Base-by-base conservation (phyloP, 1,284 basidiomycete species). In the Exsudoporus floridanus region DNA sequence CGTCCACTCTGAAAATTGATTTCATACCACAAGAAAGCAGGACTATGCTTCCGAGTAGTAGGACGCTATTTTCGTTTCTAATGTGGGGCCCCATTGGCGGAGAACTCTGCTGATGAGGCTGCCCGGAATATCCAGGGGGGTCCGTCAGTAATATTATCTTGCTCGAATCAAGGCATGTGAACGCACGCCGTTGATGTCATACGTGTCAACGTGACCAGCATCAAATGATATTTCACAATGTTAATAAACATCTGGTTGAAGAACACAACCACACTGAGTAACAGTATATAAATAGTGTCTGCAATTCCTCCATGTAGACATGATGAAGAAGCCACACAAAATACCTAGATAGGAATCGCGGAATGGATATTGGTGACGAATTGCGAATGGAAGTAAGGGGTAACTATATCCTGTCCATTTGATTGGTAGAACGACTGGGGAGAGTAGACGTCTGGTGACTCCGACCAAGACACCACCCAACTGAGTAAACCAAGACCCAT, bases 401-500 rank as follows among this genome's bases (percentile, higher is more conserved):
- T 33, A 48, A 36, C 36, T 37, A 46, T n/a, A 47, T 21, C 43
- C 28, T 35, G 25, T 49, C 27, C 54, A 54, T 34, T 44, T 9
- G 12, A 33, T 21, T 12, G 23, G 5, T 39, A 45, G 54, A 62
- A 55, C 25, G 53, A 50, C 58, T 10, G 50, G 18, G 28, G 8
- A 49, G 50, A 50, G 28, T 57, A 46, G 39, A 52, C 50, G 41
- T 38, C 23, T 10, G n/a, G 34, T 27, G 30, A 27, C 14, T 36
- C 49, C 21, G 14, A 38, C 16, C 12, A n/a, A 31, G 28, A 48
- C 46, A 19, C 43, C 42, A 35, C 38, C 35, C 39, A 31, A 43
- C 33, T 16, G 28, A 25, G 40, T 43, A 50, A 58, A 31, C 46
- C 50, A 63, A 4, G 50, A 54, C 12, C 33, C 34, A 27, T 46